Percentiles rank a stretch among this genome's conserved stretches.
Conservation (phyloP, 2,329 filamentous ascomycete species). For the Lecanosticta acicola region DNA sequence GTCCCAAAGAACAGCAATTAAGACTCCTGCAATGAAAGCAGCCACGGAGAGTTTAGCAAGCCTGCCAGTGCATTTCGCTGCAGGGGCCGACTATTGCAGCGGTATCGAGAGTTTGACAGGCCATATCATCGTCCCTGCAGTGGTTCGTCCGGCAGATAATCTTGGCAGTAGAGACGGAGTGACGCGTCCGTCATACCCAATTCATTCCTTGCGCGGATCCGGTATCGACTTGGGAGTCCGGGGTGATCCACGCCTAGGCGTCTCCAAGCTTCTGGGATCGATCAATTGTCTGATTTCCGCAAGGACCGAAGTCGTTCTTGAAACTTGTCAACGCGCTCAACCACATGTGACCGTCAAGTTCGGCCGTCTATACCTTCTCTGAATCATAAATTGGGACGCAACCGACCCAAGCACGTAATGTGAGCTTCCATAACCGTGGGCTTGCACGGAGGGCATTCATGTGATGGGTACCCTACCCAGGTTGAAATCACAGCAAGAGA, state of each 20-base stretch:
- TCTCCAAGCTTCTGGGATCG: neutral
- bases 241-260: neutral
- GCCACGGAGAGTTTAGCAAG: neutral
- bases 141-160: neutral
- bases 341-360: neutral
- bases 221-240: neutral
- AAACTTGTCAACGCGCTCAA: neutral
- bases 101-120: too few species aligned
- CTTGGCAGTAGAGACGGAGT: neutral
- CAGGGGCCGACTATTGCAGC: too few species aligned
- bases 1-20: neutral
- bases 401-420: too few species aligned
- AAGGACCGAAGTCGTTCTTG: neutral
- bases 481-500: too few species aligned
- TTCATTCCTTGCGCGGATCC: neutral
- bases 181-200: neutral
- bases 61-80: neutral
- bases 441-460: too few species aligned
- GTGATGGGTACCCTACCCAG: too few species aligned
- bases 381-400: too few species aligned
- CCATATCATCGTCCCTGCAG: neutral
- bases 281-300: neutral
- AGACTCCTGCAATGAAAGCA: neutral
- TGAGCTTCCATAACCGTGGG: too few species aligned
- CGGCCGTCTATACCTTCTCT: too few species aligned